Evolutionary conservation across 129 eudicot species (phyloP).

Genomic region (carrot (Daucus carota)): DH1_v3.0 NC_030381.2:52542001-52542500

Average conservation of each 20-base stretch:
- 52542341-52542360: slow-evolving; percentile 8
- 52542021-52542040: slow-evolving; percentile 21
- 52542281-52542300: slow-evolving; percentile 13
- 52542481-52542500: slow-evolving; percentile 34
- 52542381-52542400: slow-evolving; percentile 42
- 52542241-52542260: slow-evolving; percentile 65
- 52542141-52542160: slow-evolving; percentile 17
- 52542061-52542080: not conserved
- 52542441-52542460: slow-evolving; percentile 50
- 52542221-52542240: slow-evolving; percentile 52
- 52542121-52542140: not conserved
- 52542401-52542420: slow-evolving; percentile 51
- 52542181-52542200: slow-evolving; percentile 45
- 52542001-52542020: slow-evolving; percentile 48
- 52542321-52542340: not conserved
- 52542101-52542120: not conserved
- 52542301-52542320: not conserved
- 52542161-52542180: slow-evolving; percentile 49
- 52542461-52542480: slow-evolving; percentile 52
- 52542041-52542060: slow-evolving; percentile 16
- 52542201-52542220: slow-evolving; percentile 40
- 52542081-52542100: slow-evolving; percentile 10
- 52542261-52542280: slow-evolving; percentile 64
- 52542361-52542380: slow-evolving; percentile 31
- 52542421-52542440: slow-evolving; percentile 82